Conservation (phyloP, 1,284 basidiomycete species). For the Cryptococcus sp. region DNA sequence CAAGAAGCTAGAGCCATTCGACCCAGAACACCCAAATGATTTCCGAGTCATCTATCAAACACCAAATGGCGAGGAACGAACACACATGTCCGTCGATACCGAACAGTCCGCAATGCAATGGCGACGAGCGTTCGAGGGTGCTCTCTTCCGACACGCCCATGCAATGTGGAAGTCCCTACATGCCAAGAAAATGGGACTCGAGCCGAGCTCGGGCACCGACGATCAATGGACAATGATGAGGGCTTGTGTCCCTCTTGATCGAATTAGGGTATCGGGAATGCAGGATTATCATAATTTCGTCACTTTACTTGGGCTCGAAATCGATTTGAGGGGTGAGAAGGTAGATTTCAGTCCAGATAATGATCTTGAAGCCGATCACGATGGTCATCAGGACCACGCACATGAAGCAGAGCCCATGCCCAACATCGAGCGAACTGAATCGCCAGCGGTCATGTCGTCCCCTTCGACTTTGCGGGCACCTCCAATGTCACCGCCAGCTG, state of each 20-base stretch:
- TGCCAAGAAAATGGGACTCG: neutral
- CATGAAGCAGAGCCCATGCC: neutral
- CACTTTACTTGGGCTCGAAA: constrained; percentile 37
- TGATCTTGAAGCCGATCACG: neutral
- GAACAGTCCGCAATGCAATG: constrained; percentile 58
- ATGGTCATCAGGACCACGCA: neutral
- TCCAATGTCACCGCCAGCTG: too few relatives aligned
- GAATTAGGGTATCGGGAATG: constrained; percentile 45
- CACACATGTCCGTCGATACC: constrained; percentile 57
- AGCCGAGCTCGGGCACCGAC: constrained; percentile 40
- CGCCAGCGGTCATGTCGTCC: neutral
- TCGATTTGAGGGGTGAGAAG: constrained; percentile 15
- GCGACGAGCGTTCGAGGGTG: constrained; percentile 56
- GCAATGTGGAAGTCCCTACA: constrained; percentile 15
- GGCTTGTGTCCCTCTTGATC: constrained; percentile 57
- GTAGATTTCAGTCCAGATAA: constrained; percentile 13
- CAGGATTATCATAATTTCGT: constrained; percentile 47
- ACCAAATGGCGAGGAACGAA: constrained; percentile 30
- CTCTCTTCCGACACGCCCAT: constrained; percentile 41
- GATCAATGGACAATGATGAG: constrained; percentile 51
- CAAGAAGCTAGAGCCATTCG: constrained; percentile 51
- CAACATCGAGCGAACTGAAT: neutral
- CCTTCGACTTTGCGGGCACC: too few relatives aligned
- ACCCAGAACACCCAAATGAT: constrained; percentile 51
- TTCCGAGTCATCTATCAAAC: constrained; percentile 50